Conservation (phyloP, 2,329 filamentous ascomycete genomes). For the Seiridium cupressi region DNA sequence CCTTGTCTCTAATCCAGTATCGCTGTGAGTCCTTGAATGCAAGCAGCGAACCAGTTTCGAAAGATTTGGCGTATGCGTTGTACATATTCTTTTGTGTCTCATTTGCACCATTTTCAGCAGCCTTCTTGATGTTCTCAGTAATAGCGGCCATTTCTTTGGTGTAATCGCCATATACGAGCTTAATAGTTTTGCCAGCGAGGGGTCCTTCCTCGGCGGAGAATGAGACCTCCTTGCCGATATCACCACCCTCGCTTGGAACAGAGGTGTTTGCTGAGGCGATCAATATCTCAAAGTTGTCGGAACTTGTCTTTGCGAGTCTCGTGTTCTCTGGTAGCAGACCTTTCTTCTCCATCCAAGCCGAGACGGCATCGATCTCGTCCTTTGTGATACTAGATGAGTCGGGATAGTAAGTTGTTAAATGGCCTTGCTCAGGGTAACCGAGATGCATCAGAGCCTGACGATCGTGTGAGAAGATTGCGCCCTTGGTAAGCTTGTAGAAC, state of each 20-base stretch:
- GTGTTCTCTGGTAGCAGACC: slow-evolving; percentile 75
- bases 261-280: slow-evolving; percentile 67
- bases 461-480: slow-evolving; percentile 69
- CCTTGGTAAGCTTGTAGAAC: slow-evolving; percentile 66
- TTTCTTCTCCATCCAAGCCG: slow-evolving; percentile 71
- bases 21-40: slow-evolving; percentile 79
- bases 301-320: slow-evolving; percentile 64
- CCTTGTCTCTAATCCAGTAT: slow-evolving; percentile 80
- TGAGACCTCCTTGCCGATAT: slow-evolving; percentile 64
- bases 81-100: slow-evolving; percentile 66
- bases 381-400: slow-evolving; percentile 73
- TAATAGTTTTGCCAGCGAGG: slow-evolving; percentile 66
- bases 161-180: slow-evolving; percentile 74
- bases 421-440: slow-evolving; percentile 71
- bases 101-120: slow-evolving; percentile 68
- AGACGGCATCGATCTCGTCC: slow-evolving; percentile 69
- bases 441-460: slow-evolving; percentile 69
- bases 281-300: slow-evolving; percentile 67
- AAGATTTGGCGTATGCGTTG: slow-evolving; percentile 69
- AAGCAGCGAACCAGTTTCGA: slow-evolving; percentile 70
- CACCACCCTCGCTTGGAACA: slow-evolving; percentile 61
- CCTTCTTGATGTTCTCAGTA: slow-evolving; percentile 64
- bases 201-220: slow-evolving; percentile 59
- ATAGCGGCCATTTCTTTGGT: slow-evolving; percentile 69
- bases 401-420: slow-evolving; percentile 82